Evolutionary conservation across 805 yeast species (phyloP).

Genomic region (Wickerhamiella allomyrinae): DNA sequence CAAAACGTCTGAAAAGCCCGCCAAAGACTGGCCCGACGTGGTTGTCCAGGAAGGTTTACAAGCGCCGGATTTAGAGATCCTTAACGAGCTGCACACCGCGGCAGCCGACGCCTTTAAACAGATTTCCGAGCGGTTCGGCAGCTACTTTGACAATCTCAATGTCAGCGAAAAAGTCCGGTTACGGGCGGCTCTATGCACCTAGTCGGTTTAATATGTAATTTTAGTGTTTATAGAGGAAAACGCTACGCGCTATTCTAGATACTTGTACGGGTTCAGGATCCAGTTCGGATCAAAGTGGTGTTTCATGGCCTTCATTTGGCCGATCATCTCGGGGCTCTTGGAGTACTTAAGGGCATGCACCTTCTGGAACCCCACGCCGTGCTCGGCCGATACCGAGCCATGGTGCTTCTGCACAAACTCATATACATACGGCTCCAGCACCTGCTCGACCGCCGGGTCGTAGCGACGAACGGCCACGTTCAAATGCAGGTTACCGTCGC

Average conservation of each 20-base stretch:
- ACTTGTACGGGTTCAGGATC: slow-evolving; percentile 90
- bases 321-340: slow-evolving; percentile 56
- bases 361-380: slow-evolving; percentile 95
- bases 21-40: slow-evolving; percentile 24
- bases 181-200: background rate
- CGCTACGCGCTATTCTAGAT: slow-evolving; percentile 27
- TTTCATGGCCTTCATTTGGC: slow-evolving; percentile 66
- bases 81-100: slow-evolving; percentile 9
- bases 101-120: slow-evolving; percentile 17
- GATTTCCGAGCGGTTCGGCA: slow-evolving; percentile 19
- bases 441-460: slow-evolving; percentile 59
- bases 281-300: slow-evolving; percentile 78
- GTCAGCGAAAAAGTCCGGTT: slow-evolving; percentile 7
- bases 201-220: background rate
- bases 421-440: slow-evolving; percentile 86
- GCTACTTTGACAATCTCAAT: slow-evolving; percentile 20
- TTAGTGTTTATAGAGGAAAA: background rate
- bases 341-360: slow-evolving; percentile 77
- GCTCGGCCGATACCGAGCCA: slow-evolving; percentile 95
- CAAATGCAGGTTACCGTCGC: slow-evolving; percentile 92
- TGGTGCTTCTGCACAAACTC: slow-evolving; percentile 54
- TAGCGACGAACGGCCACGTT: slow-evolving; percentile 84
- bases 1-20: slow-evolving; percentile 18
- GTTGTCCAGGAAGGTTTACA: slow-evolving; percentile 7
- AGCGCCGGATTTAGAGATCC: slow-evolving; percentile 12